phyloP scores from a whole-genome alignment of 371 early-diverging fungal species.

The Actinomortierella wolfii region DNA sequence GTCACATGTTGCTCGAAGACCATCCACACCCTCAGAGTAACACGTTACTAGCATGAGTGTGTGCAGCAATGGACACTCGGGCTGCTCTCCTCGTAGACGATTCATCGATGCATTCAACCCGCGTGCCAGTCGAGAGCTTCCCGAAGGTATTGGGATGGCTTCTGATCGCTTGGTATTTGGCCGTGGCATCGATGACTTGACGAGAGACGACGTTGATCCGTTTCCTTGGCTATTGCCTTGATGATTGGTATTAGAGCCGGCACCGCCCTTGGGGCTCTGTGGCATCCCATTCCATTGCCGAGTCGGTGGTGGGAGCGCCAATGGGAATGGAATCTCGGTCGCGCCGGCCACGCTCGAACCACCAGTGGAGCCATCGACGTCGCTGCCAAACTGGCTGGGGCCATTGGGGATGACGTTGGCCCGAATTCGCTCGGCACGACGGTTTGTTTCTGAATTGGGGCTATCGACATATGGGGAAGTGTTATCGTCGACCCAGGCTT shows the following conservation, averaged over 20 bases:
- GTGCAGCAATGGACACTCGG: slow-evolving; percentile 33
- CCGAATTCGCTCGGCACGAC: slow-evolving; percentile 45
- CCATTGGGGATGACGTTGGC: slow-evolving; percentile 33
- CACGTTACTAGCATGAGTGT: slow-evolving; percentile 69
- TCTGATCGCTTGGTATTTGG: slow-evolving; percentile 23
- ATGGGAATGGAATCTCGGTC: slow-evolving; percentile 44
- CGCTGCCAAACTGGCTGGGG: slow-evolving; percentile 14
- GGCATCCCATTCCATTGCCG: slow-evolving; percentile 34
- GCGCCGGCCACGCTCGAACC: slow-evolving; percentile 32
- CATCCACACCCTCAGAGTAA: slow-evolving; percentile 90
- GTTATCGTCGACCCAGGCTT: slow-evolving; percentile 45
- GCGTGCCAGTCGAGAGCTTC: slow-evolving; percentile 22
- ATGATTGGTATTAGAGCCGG: too few relatives aligned
- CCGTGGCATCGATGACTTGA: slow-evolving; percentile 27
- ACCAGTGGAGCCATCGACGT: slow-evolving; percentile 21
- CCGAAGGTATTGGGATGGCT: too few relatives aligned
- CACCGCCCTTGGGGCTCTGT: slow-evolving; percentile 11
- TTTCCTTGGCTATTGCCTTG: too few relatives aligned
- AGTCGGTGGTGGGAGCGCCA: slow-evolving; percentile 28
- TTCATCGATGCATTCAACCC: slow-evolving; percentile 33
- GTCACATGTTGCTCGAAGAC: slow-evolving; percentile 87
- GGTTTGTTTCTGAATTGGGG: slow-evolving; percentile 40
- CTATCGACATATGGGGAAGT: slow-evolving; percentile 45
- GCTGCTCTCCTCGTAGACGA: slow-evolving; percentile 23
- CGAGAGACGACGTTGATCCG: slow-evolving; percentile 15